Evolutionary conservation across 1,284 basidiomycete genomes (phyloP).

Genomic region (Cutaneotrichosporon cavernicola): DNA sequence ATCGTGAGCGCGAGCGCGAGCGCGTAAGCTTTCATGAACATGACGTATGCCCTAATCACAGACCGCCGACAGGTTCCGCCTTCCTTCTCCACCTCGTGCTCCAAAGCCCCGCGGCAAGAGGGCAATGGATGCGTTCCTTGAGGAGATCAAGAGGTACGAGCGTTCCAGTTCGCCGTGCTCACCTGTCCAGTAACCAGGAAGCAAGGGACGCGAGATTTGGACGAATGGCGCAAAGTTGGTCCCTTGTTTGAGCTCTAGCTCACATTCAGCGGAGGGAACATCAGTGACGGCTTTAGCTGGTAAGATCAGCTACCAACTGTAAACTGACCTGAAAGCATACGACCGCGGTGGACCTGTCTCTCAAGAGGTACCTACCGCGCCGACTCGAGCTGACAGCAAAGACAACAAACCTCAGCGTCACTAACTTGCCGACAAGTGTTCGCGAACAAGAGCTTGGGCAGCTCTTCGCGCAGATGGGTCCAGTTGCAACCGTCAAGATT

Average conservation of each 20-base stretch:
- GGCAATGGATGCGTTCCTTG: conserved; percentile 88
- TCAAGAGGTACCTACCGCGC: neutral
- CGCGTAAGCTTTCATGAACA: conserved; percentile 26
- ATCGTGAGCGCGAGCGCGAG: neutral
- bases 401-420: conserved; percentile 90
- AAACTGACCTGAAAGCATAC: conserved; percentile 27
- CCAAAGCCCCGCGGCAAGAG: conserved; percentile 81
- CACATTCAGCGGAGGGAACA: conserved; percentile 55
- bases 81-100: conserved; percentile 57
- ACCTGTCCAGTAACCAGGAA: conserved; percentile 72
- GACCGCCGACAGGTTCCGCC: neutral
- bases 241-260: neutral
- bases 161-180: neutral
- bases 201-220: conserved; percentile 78
- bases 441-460: conserved; percentile 78
- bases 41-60: conserved; percentile 6
- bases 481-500: conserved; percentile 67
- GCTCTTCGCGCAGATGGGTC: conserved; percentile 69
- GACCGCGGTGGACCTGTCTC: conserved; percentile 16
- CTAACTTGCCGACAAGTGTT: conserved; percentile 68
- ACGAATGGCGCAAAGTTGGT: conserved; percentile 63
- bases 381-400: conserved; percentile 42
- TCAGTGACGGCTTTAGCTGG: conserved; percentile 85
- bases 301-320: conserved; percentile 40
- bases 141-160: conserved; percentile 83